Evolutionary conservation across 495 filamentous ascomycete genomes (phyloP), one percentile per base, ranked within the genome.

Genomic region (Parmelia sp.): DNA sequence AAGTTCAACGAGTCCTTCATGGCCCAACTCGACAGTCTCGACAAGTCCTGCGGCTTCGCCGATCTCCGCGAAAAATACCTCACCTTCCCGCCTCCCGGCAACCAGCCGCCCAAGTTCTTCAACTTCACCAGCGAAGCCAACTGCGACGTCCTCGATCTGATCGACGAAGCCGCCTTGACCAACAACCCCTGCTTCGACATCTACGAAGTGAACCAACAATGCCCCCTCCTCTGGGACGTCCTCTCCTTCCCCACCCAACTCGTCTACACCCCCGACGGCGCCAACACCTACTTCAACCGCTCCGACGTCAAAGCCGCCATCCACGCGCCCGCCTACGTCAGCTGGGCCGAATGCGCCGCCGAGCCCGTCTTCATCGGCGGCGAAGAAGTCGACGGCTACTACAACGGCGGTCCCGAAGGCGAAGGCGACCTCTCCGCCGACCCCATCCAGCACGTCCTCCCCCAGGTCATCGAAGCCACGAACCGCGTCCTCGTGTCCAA

Each of bases 401-500:
- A 69, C 68, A 0, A 82, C 81, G 62, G 61, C 27, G 61, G 61
- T 19, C 61, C 61, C 27, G 27, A 63, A 45, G 29, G 61, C 19
- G 51, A 45, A 57, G 61, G 61, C 35, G 7, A 80, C 80, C 21
- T 74, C 71, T 33, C 67, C 80, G 40, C 73, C 70, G 7, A 85
- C 81, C 14, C 79, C 90, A 4, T 87, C 61, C 61, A 63, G 42
- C 53, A 63, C 40, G 61, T 63, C 27, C 61, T 63, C 36, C 61
- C 89, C 0, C 71, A 81, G 39, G 84, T 92, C 29, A 90, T 92
- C 64, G 88, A 91, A 66, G 76, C 78, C 23, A 87, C 85, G 3
- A 80, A 90, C 36, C 82, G 85, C 57, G 87, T 88, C 9, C 76
- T 92, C 47, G 83, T 92, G 68, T 81, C 72, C 5, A 87, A 91